Conservation (phyloP, 2,329 filamentous ascomycete species). For the Zasmidium citrigriseum region DNA sequence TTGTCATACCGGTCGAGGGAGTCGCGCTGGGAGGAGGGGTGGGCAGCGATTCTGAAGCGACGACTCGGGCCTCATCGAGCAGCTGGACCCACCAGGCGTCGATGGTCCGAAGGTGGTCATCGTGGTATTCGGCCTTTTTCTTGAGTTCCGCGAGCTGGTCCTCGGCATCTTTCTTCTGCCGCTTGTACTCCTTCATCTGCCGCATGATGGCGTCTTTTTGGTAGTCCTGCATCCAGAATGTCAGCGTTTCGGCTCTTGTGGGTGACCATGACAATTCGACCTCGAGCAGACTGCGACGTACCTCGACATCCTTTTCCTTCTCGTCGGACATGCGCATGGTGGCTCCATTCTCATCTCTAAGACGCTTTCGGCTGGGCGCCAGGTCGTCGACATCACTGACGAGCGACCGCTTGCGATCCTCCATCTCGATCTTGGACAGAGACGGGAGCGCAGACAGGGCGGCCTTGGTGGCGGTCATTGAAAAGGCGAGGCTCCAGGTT, state of each 20-base stretch:
- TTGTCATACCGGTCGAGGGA: constrained; percentile 33
- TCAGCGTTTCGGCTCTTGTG: not conserved
- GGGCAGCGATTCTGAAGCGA: constrained; percentile 40
- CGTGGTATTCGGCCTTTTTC: constrained; percentile 77
- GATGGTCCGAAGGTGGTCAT: constrained; percentile 87
- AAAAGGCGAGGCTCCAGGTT: constrained; percentile 16
- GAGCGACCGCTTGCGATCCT: constrained; percentile 97
- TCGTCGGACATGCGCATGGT: constrained; percentile 66
- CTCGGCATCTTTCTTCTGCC: constrained; percentile 81
- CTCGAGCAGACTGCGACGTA: constrained; percentile 55
- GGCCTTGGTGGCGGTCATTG: constrained; percentile 31
- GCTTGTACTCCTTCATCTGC: constrained; percentile 97
- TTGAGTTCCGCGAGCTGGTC: constrained; percentile 76
- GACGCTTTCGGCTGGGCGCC: constrained; percentile 87
- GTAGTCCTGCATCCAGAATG: constrained; percentile 63
- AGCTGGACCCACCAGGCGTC: constrained; percentile 91
- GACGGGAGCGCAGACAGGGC: constrained; percentile 61
- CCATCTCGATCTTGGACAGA: constrained; percentile 87
- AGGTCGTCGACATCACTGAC: constrained; percentile 77
- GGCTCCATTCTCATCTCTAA: constrained; percentile 72
- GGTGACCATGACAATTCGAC: not conserved
- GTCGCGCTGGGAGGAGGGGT: constrained; percentile 32
- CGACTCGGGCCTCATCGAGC: constrained; percentile 50
- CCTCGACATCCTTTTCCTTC: constrained; percentile 72
- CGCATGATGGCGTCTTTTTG: constrained; percentile 96